Percentiles rank a stretch among this genome's conserved stretches.
Evolutionary conservation across 2,329 filamentous ascomycete genomes (phyloP).

Genomic region (Gremmenia infestans): DNA sequence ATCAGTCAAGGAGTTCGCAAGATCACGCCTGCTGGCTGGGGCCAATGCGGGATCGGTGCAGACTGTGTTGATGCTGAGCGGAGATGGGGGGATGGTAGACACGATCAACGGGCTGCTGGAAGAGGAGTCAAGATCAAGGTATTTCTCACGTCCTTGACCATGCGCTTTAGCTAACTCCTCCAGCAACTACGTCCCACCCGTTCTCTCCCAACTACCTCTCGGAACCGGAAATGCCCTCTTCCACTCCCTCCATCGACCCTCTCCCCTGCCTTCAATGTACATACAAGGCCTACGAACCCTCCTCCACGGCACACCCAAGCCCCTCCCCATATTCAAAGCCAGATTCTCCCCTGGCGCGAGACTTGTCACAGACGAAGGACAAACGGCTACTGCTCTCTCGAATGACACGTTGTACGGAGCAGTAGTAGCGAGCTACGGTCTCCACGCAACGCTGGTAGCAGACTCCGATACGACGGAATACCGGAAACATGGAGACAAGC

Average conservation of each 20-base stretch:
- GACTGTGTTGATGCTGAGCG: constrained; percentile 73
- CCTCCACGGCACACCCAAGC: constrained; percentile 48
- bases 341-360: constrained; percentile 51
- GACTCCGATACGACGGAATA: constrained; percentile 85
- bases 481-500: constrained; percentile 67
- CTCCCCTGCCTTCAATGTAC: constrained; percentile 39
- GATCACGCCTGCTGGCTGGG: constrained; percentile 39
- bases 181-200: constrained; percentile 33
- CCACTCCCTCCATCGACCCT: constrained; percentile 50
- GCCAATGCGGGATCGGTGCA: constrained; percentile 45
- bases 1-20: constrained; percentile 61
- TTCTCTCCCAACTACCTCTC: constrained; percentile 52
- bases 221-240: constrained; percentile 64
- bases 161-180: constrained; percentile 19
- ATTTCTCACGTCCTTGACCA: constrained; percentile 6
- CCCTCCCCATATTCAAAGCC: constrained; percentile 59
- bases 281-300: constrained; percentile 49
- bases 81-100: constrained; percentile 83
- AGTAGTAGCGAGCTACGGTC: constrained; percentile 84
- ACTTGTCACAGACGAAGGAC: constrained; percentile 37
- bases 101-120: constrained; percentile 63
- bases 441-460: constrained; percentile 83
- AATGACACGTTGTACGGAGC: constrained; percentile 55
- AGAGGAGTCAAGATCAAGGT: constrained; percentile 20
- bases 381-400: constrained; percentile 20